Conservation (phyloP, 192 early-diverging fungal species). For the Podila clonocystis region DNA sequence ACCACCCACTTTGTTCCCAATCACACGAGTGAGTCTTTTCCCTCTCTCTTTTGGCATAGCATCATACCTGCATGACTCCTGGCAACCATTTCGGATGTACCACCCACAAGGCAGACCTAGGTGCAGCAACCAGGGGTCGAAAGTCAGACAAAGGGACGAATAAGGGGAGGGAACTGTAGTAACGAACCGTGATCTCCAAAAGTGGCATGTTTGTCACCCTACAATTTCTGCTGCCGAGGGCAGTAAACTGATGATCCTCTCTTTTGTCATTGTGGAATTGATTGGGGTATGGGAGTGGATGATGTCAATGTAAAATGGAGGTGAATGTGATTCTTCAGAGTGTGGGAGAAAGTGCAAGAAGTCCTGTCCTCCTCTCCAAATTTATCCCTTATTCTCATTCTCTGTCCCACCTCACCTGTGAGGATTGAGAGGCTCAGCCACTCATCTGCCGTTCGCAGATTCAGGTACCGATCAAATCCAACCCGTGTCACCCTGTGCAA, state of each 20-base stretch:
- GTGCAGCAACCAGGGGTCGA: slow-evolving; percentile 22
- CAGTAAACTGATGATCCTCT: slow-evolving; percentile 57
- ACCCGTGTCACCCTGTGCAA: too few species aligned
- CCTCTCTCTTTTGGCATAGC: neutral
- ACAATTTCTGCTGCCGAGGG: slow-evolving; percentile 65
- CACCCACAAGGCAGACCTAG: slow-evolving; percentile 52
- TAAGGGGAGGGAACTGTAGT: neutral
- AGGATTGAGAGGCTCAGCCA: too few species aligned
- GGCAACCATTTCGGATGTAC: slow-evolving; percentile 40
- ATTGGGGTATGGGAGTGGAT: too few species aligned
- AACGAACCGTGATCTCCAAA: neutral
- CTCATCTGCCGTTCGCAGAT: too few species aligned
- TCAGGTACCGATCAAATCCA: too few species aligned
- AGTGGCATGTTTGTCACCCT: neutral
- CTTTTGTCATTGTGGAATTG: neutral
- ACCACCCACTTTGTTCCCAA: too few species aligned
- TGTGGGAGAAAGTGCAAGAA: neutral
- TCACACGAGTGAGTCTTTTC: neutral
- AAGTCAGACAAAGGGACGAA: neutral
- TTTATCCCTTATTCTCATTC: too few species aligned
- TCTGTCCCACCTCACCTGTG: neutral
- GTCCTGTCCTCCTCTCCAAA: neutral
- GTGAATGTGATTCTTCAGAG: too few species aligned
- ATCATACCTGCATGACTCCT: slow-evolving; percentile 48
- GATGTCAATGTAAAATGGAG: neutral